A percentile compares a stretch with the other conserved stretches of the same genome.
phyloP scores from a whole-genome alignment of 2,329 filamentous ascomycete species.

The Colletotrichum sp. region DNA sequence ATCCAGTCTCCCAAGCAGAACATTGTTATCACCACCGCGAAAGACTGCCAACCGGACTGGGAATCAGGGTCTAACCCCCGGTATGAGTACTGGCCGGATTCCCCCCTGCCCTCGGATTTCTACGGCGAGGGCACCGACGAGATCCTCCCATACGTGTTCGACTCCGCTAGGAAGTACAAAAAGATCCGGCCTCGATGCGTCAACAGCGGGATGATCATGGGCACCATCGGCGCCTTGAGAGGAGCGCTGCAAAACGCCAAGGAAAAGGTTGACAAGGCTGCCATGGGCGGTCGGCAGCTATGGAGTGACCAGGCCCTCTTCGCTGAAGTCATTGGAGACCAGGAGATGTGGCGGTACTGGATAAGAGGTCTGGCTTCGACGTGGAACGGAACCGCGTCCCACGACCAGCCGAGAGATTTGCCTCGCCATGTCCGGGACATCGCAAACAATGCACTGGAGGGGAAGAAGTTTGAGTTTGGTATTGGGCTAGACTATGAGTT shows the following conservation, averaged over 20 bases:
- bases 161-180: conserved; percentile 36
- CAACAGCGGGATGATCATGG: conserved; percentile 40
- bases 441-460: conserved; percentile 30
- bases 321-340: conserved; percentile 42
- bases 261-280: conserved; percentile 31
- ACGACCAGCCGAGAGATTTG: conserved; percentile 15
- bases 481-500: conserved; percentile 44
- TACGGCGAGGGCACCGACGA: conserved; percentile 37
- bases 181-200: conserved; percentile 38
- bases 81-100: conserved; percentile 40
- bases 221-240: conserved; percentile 32
- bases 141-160: conserved; percentile 27
- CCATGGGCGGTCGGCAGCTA: conserved; percentile 34
- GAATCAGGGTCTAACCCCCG: conserved; percentile 38
- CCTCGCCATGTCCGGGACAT: conserved; percentile 25
- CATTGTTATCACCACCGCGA: conserved; percentile 37
- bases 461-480: conserved; percentile 38
- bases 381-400: conserved; percentile 34
- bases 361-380: conserved; percentile 28
- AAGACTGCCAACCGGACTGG: conserved; percentile 37
- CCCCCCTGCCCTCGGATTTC: conserved; percentile 35
- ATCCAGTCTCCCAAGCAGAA: conserved; percentile 33
- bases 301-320: conserved; percentile 44
- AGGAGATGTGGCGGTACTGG: conserved; percentile 41
- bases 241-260: conserved; percentile 28